Conservation (phyloP, 2,329 filamentous ascomycete species). For the Trichoderma aggressivum region DNA sequence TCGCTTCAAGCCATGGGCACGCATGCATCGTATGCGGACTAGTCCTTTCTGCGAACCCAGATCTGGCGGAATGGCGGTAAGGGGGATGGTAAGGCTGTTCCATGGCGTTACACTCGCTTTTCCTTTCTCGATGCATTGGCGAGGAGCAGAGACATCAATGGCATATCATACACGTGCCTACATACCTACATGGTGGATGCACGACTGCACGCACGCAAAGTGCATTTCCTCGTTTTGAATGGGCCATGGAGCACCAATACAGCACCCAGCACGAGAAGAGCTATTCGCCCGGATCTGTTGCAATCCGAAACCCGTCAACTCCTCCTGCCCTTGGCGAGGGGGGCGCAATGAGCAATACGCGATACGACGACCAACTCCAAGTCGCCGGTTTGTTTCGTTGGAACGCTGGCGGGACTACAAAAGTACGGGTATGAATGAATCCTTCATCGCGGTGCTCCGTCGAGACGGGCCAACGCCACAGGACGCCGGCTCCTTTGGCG, state of each 20-base stretch:
- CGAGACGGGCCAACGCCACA: background rate
- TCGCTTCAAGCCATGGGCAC: background rate
- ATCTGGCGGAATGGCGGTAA: slow-evolving; percentile 1
- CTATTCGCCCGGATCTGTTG: background rate
- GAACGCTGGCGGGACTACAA: background rate
- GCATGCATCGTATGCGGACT: background rate
- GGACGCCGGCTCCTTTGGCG: background rate
- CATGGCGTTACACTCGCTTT: background rate
- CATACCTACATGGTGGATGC: background rate
- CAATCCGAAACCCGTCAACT: background rate
- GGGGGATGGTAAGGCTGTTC: background rate
- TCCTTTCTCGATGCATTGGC: background rate
- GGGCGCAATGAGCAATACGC: background rate
- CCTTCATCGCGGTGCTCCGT: background rate
- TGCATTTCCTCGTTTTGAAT: background rate
- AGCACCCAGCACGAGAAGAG: background rate
- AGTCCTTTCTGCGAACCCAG: background rate
- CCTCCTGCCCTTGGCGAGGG: background rate
- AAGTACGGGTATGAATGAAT: background rate
- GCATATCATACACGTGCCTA: background rate
- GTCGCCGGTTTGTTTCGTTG: background rate
- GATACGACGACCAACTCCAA: background rate
- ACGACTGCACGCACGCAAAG: background rate
- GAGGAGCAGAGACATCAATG: background rate
- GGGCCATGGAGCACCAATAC: background rate